A percentile compares a stretch with the other conserved stretches of the same genome.
Evolutionary conservation across 1,139 yeast genomes (phyloP).

Genomic region (Debaryomycetaceae sp.): DNA sequence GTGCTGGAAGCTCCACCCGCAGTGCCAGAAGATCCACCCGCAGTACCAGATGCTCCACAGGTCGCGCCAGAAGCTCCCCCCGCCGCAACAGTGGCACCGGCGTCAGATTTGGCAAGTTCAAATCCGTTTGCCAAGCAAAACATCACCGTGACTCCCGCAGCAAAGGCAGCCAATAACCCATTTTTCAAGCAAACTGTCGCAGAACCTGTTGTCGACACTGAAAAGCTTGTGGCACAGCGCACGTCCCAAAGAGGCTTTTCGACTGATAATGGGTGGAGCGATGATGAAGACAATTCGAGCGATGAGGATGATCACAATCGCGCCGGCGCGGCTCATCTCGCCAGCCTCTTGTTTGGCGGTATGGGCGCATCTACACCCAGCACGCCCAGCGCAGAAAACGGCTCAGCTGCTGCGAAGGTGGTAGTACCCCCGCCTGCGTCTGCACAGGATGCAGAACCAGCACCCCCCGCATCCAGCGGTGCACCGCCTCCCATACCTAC

Average conservation of each 20-base stretch:
- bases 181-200: conserved; percentile 40
- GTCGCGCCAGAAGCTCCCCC: conserved; percentile 1
- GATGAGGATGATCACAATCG: conserved; percentile 40
- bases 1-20: conserved; percentile 1
- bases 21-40: not conserved
- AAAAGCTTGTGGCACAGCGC: conserved; percentile 53
- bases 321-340: conserved; percentile 52
- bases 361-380: conserved; percentile 31
- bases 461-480: conserved; percentile 1
- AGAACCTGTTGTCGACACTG: conserved; percentile 31
- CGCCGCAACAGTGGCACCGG: not conserved
- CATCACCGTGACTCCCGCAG: conserved; percentile 3
- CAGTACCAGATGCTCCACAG: conserved; percentile 1
- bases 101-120: conserved; percentile 9
- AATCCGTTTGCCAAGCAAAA: conserved; percentile 28
- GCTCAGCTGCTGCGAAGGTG: no score
- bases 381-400: conserved; percentile 3
- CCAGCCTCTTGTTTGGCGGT: conserved; percentile 52
- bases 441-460: no score
- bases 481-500: conserved; percentile 2
- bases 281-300: conserved; percentile 42
- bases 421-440: no score
- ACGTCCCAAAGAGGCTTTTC: conserved; percentile 51
- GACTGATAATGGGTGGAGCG: conserved; percentile 49
- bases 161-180: conserved; percentile 20